Conservation (phyloP, 768 basidiomycete genomes). For the Lactarius hatsudake region DNA sequence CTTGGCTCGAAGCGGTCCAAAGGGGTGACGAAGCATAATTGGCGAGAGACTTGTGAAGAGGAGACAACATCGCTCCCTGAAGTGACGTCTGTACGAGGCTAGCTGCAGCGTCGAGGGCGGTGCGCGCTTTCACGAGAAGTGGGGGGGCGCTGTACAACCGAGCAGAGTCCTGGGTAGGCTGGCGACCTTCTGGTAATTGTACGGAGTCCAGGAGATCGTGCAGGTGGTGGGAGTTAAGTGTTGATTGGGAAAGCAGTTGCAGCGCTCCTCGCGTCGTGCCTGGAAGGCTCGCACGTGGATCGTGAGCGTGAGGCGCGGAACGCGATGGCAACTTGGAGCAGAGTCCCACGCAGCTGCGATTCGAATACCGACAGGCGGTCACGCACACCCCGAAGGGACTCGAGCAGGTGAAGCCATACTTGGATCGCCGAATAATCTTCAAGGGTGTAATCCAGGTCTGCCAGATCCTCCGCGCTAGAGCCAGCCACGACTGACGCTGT, state of each 20-base stretch:
- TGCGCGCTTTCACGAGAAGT: conserved; percentile 54
- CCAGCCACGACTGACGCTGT: conserved; percentile 36
- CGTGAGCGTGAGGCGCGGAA: conserved; percentile 56
- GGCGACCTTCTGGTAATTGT: conserved; percentile 41
- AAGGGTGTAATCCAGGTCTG: conserved; percentile 76
- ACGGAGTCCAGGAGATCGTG: conserved; percentile 55
- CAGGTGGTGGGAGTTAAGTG: conserved; percentile 79
- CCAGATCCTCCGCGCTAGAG: conserved; percentile 52
- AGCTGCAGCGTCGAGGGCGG: conserved; percentile 61
- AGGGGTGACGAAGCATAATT: conserved; percentile 64
- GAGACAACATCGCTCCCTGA: conserved; percentile 81
- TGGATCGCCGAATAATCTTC: conserved; percentile 92
- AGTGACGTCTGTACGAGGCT: conserved; percentile 72
- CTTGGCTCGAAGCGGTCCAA: conserved; percentile 59
- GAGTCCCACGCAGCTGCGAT: conserved; percentile 54
- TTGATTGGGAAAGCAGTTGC: conserved; percentile 76
- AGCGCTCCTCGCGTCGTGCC: conserved; percentile 64
- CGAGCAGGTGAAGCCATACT: conserved; percentile 73
- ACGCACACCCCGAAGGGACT: conserved; percentile 69
- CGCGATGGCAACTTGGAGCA: conserved; percentile 57
- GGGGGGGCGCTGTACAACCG: conserved; percentile 33
- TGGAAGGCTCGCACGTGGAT: conserved; percentile 55
- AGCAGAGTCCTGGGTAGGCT: conserved; percentile 30
- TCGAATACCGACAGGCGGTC: conserved; percentile 73
- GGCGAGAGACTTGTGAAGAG: conserved; percentile 69